phyloP scores from a whole-genome alignment of 495 filamentous ascomycete species.

The Mytilinidion resinicola region DNA sequence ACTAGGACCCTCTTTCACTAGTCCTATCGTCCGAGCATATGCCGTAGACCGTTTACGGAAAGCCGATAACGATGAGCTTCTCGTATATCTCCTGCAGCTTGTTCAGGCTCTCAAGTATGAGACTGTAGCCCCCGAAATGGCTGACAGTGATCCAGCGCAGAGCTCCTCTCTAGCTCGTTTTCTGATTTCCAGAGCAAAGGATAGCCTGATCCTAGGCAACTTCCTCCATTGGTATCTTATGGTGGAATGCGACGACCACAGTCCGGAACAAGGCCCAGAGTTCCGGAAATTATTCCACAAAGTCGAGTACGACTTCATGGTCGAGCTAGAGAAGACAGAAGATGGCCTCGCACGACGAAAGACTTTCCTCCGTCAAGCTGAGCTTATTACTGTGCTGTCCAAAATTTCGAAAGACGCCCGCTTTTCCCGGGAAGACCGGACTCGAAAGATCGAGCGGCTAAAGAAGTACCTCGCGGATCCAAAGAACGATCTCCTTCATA shows the following conservation, averaged over 20 bases:
- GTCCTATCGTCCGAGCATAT: conserved; percentile 79
- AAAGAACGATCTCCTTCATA: conserved; percentile 73
- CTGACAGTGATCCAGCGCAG: conserved; percentile 53
- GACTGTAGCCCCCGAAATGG: conserved; percentile 53
- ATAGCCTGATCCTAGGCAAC: conserved; percentile 85
- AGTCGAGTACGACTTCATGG: conserved; percentile 93
- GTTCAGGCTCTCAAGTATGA: conserved; percentile 98
- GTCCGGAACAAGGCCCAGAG: conserved; percentile 58
- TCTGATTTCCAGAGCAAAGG: conserved; percentile 74
- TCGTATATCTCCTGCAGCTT: conserved; percentile 87
- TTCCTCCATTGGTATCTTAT: conserved; percentile 98
- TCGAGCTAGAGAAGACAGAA: conserved; percentile 58
- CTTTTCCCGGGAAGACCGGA: conserved; percentile 66
- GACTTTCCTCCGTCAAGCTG: conserved; percentile 77
- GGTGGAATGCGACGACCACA: conserved; percentile 88
- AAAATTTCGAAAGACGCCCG: conserved; percentile 89
- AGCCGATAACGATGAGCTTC: conserved; percentile 86
- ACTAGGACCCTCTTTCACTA: conserved; percentile 86
- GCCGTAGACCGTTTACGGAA: conserved; percentile 88
- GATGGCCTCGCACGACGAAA: conserved; percentile 64
- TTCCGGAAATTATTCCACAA: conserved; percentile 81
- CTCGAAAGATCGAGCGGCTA: conserved; percentile 71
- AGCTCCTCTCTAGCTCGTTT: conserved; percentile 89
- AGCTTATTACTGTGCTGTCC: conserved; percentile 77
- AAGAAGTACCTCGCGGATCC: conserved; percentile 80